phyloP scores from a whole-genome alignment of 129 eudicot genomes.

The Pittosporum tobira region DNA sequence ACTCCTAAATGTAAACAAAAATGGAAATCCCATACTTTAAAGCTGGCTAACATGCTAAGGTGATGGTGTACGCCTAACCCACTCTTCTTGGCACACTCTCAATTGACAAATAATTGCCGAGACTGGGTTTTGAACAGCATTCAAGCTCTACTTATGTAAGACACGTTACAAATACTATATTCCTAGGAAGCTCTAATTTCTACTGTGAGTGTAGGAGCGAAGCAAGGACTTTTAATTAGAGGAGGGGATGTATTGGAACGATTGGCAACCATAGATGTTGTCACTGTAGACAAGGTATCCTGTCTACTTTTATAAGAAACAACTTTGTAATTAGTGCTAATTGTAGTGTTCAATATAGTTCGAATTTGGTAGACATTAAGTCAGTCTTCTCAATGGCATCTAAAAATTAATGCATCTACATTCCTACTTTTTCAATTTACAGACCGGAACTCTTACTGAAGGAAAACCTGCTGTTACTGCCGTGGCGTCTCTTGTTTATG shows the following conservation, averaged over 20 bases:
- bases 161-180: background rate
- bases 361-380: too few species aligned
- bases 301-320: background rate
- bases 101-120: too few species aligned
- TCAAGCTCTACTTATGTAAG: background rate
- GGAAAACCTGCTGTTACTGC: constrained; percentile 88
- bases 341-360: background rate
- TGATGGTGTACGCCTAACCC: too few species aligned
- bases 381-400: background rate
- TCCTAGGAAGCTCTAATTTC: background rate
- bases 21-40: too few species aligned
- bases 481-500: constrained; percentile 44
- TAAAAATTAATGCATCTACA: constrained; percentile 3
- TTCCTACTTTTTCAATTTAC: constrained; percentile 23
- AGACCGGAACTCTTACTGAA: constrained; percentile 95
- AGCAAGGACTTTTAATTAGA: constrained; percentile 85
- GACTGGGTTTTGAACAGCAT: background rate
- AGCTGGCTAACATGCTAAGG: too few species aligned
- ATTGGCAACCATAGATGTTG: constrained; percentile 58
- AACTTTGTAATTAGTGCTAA: background rate
- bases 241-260: constrained; percentile 98
- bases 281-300: constrained; percentile 78
- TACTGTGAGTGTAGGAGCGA: constrained; percentile 69
- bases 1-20: too few species aligned
- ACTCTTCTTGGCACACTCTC: too few species aligned